A percentile compares a stretch with the other conserved stretches of the same genome.
These are phyloP conservation scores for Globisporangium apiculatum DNA, from an alignment of 352 stramenopile genomes.

Conservation along the genomic window DNA sequence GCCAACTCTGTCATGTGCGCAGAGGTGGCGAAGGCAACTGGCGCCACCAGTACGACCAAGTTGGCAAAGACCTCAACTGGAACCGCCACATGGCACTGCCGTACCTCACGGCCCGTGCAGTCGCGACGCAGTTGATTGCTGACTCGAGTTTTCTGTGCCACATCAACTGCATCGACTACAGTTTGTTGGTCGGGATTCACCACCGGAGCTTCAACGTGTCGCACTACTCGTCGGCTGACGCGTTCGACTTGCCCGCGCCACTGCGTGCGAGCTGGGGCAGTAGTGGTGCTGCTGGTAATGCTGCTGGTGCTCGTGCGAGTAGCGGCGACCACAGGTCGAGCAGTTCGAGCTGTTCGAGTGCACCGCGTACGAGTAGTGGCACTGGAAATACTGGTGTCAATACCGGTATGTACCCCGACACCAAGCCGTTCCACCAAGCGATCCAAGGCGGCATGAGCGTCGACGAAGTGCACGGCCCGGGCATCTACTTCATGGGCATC, in stretches of 20 bases:
- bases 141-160: constrained; percentile 88
- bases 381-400: no score
- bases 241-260: constrained; percentile 25
- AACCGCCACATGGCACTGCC: constrained; percentile 75
- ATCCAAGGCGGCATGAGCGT: constrained; percentile 60
- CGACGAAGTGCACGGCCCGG: constrained; percentile 85
- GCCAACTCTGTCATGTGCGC: constrained; percentile 57
- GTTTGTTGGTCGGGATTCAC: constrained; percentile 91
- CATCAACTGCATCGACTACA: constrained; percentile 96
- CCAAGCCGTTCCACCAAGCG: constrained; percentile 44
- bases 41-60: constrained; percentile 72
- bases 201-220: constrained; percentile 84
- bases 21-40: constrained; percentile 57
- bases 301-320: not conserved
- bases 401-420: constrained; percentile 5
- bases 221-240: constrained; percentile 53
- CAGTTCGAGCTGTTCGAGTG: constrained; percentile 8
- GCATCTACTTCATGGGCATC: constrained; percentile 93
- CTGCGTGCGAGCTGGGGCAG: constrained; percentile 14
- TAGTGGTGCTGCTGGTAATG: not conserved
- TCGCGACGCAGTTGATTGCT: constrained; percentile 64
- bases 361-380: not conserved
- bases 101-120: constrained; percentile 35
- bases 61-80: constrained; percentile 82
- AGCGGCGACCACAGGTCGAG: constrained; percentile 9